phyloP scores from a whole-genome alignment of 352 stramenopile species.

The Bremia lactucae region DNA sequence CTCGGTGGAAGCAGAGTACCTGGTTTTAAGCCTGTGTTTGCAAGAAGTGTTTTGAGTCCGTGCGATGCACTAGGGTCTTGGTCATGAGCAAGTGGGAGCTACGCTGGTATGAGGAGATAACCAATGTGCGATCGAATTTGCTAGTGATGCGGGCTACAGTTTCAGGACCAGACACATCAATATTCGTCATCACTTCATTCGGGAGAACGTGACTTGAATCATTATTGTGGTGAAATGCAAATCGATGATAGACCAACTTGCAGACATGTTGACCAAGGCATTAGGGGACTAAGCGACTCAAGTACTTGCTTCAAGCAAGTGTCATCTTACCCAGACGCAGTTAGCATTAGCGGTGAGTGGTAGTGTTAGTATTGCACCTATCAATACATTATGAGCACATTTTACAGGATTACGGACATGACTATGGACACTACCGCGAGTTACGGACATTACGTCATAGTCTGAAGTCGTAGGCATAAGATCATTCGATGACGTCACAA shows the following conservation, averaged over 20 bases:
- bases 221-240: neutral
- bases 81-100: conserved; percentile 2
- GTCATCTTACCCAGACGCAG: neutral
- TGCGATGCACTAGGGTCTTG: neutral
- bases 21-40: neutral
- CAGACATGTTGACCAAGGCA: too few species aligned
- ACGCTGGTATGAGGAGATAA: neutral
- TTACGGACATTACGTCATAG: too few species aligned
- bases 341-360: neutral
- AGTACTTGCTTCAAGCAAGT: neutral
- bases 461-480: too few species aligned
- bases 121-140: conserved; percentile 1
- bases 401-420: too few species aligned
- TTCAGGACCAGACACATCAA: neutral
- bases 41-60: conserved; percentile 1
- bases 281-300: neutral
- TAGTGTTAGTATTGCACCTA: neutral
- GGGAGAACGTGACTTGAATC: neutral
- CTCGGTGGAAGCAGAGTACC: conserved; percentile 1
- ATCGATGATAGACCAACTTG: too few species aligned
- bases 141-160: conserved; percentile 1
- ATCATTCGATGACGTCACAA: too few species aligned
- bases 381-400: too few species aligned
- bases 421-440: too few species aligned
- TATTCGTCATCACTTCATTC: conserved; percentile 2